Evolutionary conservation across 2,329 filamentous ascomycete genomes (phyloP).

Genomic region (Phaeophleospora eucalypticola): DNA sequence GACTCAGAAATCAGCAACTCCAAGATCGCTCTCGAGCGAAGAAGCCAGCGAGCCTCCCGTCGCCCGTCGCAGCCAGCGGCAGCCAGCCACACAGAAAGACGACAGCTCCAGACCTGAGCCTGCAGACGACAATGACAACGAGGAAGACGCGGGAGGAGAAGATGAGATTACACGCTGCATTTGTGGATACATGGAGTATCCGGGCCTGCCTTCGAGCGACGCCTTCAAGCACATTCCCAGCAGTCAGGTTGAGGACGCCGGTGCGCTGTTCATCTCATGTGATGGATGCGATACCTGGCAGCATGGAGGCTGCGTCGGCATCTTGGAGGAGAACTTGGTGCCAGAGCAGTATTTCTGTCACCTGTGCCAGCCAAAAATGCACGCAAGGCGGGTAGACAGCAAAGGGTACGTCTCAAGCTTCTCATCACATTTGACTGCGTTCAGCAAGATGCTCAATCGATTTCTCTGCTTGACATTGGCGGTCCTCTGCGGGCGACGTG

Average conservation of each 20-base stretch:
- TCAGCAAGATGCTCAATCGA: background rate
- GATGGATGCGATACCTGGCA: conserved; percentile 98
- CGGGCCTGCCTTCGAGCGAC: conserved; percentile 65
- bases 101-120: conserved; percentile 37
- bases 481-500: background rate
- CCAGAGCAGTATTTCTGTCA: conserved; percentile 99
- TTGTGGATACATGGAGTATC: conserved; percentile 91
- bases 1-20: conserved; percentile 69
- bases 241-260: conserved; percentile 73
- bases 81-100: conserved; percentile 62
- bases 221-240: conserved; percentile 43
- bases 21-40: conserved; percentile 67
- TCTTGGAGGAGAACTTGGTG: conserved; percentile 87
- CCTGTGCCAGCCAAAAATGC: conserved; percentile 84
- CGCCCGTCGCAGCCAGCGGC: conserved; percentile 69
- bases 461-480: background rate
- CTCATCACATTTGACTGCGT: background rate
- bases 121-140: conserved; percentile 48
- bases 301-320: conserved; percentile 94
- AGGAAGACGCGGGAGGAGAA: conserved; percentile 62
- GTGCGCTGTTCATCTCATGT: conserved; percentile 96
- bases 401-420: conserved; percentile 69
- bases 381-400: conserved; percentile 72
- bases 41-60: conserved; percentile 62
- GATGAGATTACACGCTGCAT: conserved; percentile 95